Base-by-base conservation (phyloP, 129 eudicot species). In the Pulicaria dysenterica region DNA sequence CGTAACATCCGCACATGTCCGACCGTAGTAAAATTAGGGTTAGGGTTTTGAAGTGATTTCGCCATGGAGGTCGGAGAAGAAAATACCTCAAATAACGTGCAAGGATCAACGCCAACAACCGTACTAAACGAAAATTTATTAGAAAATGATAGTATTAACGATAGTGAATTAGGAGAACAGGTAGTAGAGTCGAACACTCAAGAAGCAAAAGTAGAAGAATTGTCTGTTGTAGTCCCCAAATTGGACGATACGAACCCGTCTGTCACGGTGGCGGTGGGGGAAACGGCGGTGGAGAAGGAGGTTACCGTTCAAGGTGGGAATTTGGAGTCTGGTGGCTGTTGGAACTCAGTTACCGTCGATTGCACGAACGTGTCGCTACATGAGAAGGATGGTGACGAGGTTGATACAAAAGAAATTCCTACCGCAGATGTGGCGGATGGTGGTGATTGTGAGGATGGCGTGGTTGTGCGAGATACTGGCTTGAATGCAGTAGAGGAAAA, bases 1-100 rank as follows among this genome's bases (percentile, higher is more conserved):
- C 77, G 82, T 70, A 77, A 70, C 72, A 61, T 77, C 82, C 82
- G 77, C 77, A 67, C 81, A 69, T 70, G 81, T 60, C 56, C 53
- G 31, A n/a, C 51, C 58, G 3, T 59, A 48, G 63, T 56, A 3
- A 76, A 75, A 56, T 60, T 75, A 75, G 73, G 76, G 81, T 77
- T 76, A 66, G 74, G 80, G 74, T 78, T 69, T 77, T 43, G 47
- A 69, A 59, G 34, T 40, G 38, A 70, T 70, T 77, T 51, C 48
- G 12, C 58, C 45, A 70, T 78, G 82, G 82, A 70, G 45, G 58
- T 62, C 49, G 77, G 66, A 43, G 73, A 78, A 44, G 66, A 58
- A 58, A 77, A 58, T 0, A 39, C 63, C 75, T 8, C 53, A 49
- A 59, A 57, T 37, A 38, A 48, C 53, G 63, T 39, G 14, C 51